These are phyloP conservation scores for Lactarius evosmus DNA, from an alignment of 768 basidiomycete genomes.

Conservation along the genomic window DNA sequence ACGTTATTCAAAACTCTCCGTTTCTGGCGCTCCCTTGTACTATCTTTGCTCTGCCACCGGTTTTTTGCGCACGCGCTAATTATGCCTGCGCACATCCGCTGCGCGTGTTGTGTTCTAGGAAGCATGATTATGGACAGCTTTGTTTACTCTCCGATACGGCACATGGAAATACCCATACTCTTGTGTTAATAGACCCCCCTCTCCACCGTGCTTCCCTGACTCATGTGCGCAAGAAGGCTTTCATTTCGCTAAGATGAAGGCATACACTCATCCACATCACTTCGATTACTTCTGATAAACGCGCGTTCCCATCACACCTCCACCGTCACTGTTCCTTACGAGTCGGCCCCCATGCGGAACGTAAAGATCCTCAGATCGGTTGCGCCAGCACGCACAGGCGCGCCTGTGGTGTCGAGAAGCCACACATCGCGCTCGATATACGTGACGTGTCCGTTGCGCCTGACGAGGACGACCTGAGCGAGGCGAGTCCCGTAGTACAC, in stretches of 20 bases:
- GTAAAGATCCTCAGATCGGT: constrained; percentile 49
- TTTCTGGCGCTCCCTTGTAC: constrained; percentile 24
- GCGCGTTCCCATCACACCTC: background rate
- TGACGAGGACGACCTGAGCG: constrained; percentile 67
- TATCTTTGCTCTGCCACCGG: constrained; percentile 23
- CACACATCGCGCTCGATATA: constrained; percentile 76
- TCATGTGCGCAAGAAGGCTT: constrained; percentile 15
- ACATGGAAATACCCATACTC: constrained; percentile 26
- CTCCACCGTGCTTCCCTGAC: constrained; percentile 17
- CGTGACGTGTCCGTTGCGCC: constrained; percentile 52
- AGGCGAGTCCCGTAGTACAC: constrained; percentile 64
- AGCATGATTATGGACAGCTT: constrained; percentile 28
- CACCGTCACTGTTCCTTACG: background rate
- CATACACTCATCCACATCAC: background rate
- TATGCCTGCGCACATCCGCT: constrained; percentile 17
- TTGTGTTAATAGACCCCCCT: constrained; percentile 21
- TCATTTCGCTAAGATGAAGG: constrained; percentile 4
- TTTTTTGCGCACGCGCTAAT: constrained; percentile 22
- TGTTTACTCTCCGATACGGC: constrained; percentile 19
- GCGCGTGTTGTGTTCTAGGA: constrained; percentile 27
- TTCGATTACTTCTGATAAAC: constrained; percentile 17
- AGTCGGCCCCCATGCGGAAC: constrained; percentile 38
- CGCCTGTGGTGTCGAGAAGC: constrained; percentile 43
- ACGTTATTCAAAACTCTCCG: constrained; percentile 25
- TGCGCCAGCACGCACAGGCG: constrained; percentile 39